Conservation (phyloP, 2,329 filamentous ascomycete species). For the Cordyceps fumosorosea region DNA sequence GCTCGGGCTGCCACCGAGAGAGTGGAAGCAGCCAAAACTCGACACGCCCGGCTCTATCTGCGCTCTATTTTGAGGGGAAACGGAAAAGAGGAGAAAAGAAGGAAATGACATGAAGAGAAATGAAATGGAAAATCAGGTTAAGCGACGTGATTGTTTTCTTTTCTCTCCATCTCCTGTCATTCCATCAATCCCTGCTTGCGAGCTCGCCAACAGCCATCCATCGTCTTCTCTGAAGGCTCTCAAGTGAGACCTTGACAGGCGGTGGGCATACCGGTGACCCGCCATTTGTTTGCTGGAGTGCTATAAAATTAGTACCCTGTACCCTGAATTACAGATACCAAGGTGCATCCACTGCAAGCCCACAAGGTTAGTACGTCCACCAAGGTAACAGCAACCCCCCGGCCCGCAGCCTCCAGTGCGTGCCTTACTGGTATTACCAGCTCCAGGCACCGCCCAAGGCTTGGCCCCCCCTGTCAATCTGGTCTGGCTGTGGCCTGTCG, state of each 20-base stretch:
- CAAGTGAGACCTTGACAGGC: conserved; percentile 3
- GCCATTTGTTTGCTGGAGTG: background rate
- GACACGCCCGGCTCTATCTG: background rate
- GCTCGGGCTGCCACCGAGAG: background rate
- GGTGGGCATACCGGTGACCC: background rate
- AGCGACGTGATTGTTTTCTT: background rate
- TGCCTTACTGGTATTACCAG: background rate
- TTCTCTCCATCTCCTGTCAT: background rate
- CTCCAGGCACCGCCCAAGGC: background rate
- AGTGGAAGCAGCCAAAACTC: background rate
- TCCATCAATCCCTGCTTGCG: background rate
- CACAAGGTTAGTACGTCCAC: background rate
- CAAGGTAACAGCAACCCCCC: background rate
- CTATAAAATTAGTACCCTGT: background rate
- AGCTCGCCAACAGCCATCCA: background rate
- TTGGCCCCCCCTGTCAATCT: background rate
- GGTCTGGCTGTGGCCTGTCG: background rate
- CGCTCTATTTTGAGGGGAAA: background rate
- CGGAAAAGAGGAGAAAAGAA: background rate
- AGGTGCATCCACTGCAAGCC: background rate
- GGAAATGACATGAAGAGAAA: background rate
- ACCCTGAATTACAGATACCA: conserved; percentile 1
- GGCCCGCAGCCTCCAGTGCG: background rate
- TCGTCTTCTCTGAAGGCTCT: background rate
- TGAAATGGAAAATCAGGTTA: background rate